These are phyloP conservation scores for Miscanthus lutarioriparius DNA, from an alignment of 176 grass and related monocot species.

Conservation along the genomic window DNA sequence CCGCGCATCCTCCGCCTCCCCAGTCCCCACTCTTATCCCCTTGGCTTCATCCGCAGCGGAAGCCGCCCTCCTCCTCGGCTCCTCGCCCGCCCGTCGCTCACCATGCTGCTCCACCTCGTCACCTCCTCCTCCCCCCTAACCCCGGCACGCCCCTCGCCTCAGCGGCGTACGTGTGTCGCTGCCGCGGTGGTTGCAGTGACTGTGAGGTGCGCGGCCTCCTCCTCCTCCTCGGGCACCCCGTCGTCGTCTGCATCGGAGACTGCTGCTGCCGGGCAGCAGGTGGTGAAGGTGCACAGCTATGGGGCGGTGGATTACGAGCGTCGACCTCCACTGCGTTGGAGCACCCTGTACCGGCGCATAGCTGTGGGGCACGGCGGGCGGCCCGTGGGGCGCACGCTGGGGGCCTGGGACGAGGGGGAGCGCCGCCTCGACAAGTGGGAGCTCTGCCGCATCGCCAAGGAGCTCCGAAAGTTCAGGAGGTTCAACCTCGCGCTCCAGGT, in stretches of 20 bases:
- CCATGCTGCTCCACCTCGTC: conserved; percentile 61
- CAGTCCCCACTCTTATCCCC: conserved; percentile 37
- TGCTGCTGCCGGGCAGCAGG: conserved; percentile 38
- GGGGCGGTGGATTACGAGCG: conserved; percentile 77
- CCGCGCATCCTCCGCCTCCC: not conserved
- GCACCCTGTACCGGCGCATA: conserved; percentile 68
- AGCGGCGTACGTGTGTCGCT: not conserved
- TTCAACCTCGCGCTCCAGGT: conserved; percentile 78
- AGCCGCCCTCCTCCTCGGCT: not conserved
- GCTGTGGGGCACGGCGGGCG: conserved; percentile 38
- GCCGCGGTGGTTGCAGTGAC: not conserved
- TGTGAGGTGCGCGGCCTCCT: conserved; percentile 36
- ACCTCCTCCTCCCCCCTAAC: conserved; percentile 15
- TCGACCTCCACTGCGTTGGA: conserved; percentile 53
- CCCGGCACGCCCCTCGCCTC: not conserved
- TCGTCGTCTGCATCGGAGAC: not conserved
- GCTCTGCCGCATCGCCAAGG: conserved; percentile 69
- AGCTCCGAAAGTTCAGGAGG: conserved; percentile 81
- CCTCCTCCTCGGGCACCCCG: conserved; percentile 16
- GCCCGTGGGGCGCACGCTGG: conserved; percentile 38
- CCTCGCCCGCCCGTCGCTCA: conserved; percentile 16
- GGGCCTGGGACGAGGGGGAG: conserved; percentile 75
- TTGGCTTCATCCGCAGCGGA: conserved; percentile 7
- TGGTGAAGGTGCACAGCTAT: conserved; percentile 75
- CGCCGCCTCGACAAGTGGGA: conserved; percentile 75